Conservation (phyloP, 2,329 filamentous ascomycete species). For the Aspergillus persii region DNA sequence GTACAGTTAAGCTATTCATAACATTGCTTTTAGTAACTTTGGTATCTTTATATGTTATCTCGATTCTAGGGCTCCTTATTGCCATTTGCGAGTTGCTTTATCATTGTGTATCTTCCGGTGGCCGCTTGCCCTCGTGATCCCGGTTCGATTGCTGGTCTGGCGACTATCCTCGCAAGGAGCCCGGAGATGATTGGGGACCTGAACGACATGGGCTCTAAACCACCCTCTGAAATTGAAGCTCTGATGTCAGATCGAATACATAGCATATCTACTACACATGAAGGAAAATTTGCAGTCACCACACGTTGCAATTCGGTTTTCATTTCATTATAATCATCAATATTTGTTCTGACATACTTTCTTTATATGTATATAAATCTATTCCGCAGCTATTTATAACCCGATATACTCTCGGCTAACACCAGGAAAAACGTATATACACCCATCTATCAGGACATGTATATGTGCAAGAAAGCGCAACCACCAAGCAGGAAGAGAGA, state of each 20-base stretch:
- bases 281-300: no score
- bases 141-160: background rate
- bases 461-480: background rate
- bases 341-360: background rate
- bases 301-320: no score
- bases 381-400: background rate
- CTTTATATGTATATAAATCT: background rate
- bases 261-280: no score
- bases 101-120: background rate
- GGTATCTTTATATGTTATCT: no score
- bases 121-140: background rate
- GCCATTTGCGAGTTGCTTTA: background rate
- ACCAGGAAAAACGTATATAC: background rate
- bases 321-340: background rate
- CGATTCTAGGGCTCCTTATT: background rate
- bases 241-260: no score
- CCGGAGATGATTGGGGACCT: background rate
- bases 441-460: background rate
- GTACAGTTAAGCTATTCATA: no score
- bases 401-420: background rate
- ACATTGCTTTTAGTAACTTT: no score
- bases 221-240: no score
- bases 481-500: background rate
- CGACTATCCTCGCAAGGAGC: background rate
- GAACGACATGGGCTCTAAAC: no score